Evolutionary conservation across 495 filamentous ascomycete genomes (phyloP).

Genomic region (Hypoxylon trugodes): DNA sequence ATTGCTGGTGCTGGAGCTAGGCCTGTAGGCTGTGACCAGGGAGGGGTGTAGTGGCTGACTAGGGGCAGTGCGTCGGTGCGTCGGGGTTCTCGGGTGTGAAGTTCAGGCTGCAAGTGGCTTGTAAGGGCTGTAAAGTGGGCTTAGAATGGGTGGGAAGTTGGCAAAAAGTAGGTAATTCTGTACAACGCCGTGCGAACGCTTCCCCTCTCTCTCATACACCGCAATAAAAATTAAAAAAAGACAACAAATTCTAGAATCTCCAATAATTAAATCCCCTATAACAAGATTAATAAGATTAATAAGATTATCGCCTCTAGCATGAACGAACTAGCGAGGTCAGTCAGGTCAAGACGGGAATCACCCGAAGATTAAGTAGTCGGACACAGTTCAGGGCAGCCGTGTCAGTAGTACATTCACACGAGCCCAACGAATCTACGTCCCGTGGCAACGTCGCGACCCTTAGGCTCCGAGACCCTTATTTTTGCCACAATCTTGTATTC

Average conservation of each 20-base stretch:
- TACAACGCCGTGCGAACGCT: conserved; percentile 8
- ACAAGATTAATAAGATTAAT: conserved; percentile 4
- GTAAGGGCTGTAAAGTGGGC: conserved; percentile 9
- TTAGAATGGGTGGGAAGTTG: conserved; percentile 5
- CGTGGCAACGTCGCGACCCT: conserved; percentile 33
- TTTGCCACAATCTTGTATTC: conserved; percentile 38
- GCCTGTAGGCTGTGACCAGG: conserved; percentile 1
- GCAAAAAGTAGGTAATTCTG: not conserved
- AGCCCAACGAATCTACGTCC: conserved; percentile 37
- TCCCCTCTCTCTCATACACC: not conserved
- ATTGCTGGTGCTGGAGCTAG: too few species aligned
- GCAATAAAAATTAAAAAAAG: not conserved
- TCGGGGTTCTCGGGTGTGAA: too few species aligned
- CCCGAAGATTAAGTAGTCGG: conserved; percentile 30
- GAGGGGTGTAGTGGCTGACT: too few species aligned
- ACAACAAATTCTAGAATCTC: conserved; percentile 16
- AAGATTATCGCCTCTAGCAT: conserved; percentile 1
- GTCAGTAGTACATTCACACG: conserved; percentile 34
- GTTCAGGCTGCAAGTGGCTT: not conserved
- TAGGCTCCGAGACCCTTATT: conserved; percentile 28
- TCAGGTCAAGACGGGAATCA: conserved; percentile 1
- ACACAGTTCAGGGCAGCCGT: not conserved
- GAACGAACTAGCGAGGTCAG: conserved; percentile 10
- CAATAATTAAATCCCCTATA: not conserved
- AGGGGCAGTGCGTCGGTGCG: not conserved